Conservation (phyloP, 2,329 filamentous ascomycete genomes). For the Fusarium illudens region DNA sequence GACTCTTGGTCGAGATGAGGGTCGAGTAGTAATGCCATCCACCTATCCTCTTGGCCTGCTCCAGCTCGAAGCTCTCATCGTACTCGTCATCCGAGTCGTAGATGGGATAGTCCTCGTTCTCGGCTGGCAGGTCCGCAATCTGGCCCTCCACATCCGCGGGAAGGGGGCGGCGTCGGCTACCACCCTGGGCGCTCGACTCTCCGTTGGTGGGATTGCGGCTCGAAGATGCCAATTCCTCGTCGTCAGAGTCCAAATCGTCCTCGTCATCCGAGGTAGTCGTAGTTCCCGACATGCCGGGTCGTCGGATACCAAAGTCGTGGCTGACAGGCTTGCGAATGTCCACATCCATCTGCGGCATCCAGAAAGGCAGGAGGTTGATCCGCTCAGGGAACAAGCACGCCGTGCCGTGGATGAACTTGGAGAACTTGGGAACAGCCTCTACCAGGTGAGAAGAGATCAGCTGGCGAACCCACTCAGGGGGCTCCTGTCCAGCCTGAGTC, state of each 20-base stretch:
- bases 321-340: slow-evolving; percentile 94
- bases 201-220: slow-evolving; percentile 34
- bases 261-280: slow-evolving; percentile 81
- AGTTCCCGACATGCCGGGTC: slow-evolving; percentile 77
- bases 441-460: slow-evolving; percentile 93
- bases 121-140: slow-evolving; percentile 67
- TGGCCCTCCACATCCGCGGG: slow-evolving; percentile 81
- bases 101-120: slow-evolving; percentile 78
- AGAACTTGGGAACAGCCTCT: slow-evolving; percentile 99
- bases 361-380: slow-evolving; percentile 92
- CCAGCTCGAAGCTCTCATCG: slow-evolving; percentile 76
- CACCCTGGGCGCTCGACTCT: slow-evolving; percentile 51
- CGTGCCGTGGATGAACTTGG: slow-evolving; percentile 97
- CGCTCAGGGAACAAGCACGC: slow-evolving; percentile 85
- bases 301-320: slow-evolving; percentile 89
- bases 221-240: slow-evolving; percentile 56
- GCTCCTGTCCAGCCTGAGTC: slow-evolving; percentile 93
- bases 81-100: slow-evolving; percentile 90
- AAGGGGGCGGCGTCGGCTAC: slow-evolving; percentile 53
- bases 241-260: slow-evolving; percentile 74
- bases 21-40: slow-evolving; percentile 78
- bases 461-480: slow-evolving; percentile 95
- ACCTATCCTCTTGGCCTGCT: slow-evolving; percentile 79
- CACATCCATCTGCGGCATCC: slow-evolving; percentile 98
- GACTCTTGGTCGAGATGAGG: slow-evolving; percentile 59